Base-by-base conservation (phyloP, 495 filamentous ascomycete species). In the Oidiodendron maius region DNA sequence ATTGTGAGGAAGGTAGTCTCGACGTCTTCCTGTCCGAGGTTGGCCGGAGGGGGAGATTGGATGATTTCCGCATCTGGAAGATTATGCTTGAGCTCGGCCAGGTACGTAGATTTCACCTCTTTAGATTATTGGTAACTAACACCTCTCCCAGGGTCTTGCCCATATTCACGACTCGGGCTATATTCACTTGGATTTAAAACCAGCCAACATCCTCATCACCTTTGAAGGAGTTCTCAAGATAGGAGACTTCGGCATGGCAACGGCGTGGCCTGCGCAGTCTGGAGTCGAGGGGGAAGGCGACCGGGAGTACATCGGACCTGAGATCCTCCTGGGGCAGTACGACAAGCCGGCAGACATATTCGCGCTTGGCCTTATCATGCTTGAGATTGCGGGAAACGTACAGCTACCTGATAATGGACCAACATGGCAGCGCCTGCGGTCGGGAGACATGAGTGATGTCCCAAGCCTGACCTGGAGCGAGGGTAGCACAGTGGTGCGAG, bases 1-100 rank as follows among this genome's bases (percentile, higher is more conserved):
- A 78, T 60, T 97, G 91, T 60, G 87, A 94, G 59, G 87, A 94
- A 60, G 93, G 93, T 8, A 94, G 86, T 51, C 67, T 98, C 40
- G 86, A 93, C 61, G 66, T 79, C 1, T 96, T 96, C 61, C 76
- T 97, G 10, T 70, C 76, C 9, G 74, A 84, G 44, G 81, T 86
- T 50, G 93, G 93, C 4, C 69, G 81, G 42, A 87, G 85, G 61
- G 89, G 87, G 40, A 80, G 91, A 55, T 65, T 98, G 46, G 93
- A 98, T 69, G 93, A 97, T 61, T 98, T 97, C 63, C 76, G 93
- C 21, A 94, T 97, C 57, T 98, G 93, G 93, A 98, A 98, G 66
- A 89, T 97, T 35, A 68, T 96, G 52, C 74, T 94, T 8, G 93
- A 98, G 60, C 55, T 93, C 30, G 74, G 82, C 53, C 69, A 83